Evolutionary conservation across 139 green algal species (phyloP), one percentile per base, ranked within the genome.

Genomic region (Ulvella scutata): DNA sequence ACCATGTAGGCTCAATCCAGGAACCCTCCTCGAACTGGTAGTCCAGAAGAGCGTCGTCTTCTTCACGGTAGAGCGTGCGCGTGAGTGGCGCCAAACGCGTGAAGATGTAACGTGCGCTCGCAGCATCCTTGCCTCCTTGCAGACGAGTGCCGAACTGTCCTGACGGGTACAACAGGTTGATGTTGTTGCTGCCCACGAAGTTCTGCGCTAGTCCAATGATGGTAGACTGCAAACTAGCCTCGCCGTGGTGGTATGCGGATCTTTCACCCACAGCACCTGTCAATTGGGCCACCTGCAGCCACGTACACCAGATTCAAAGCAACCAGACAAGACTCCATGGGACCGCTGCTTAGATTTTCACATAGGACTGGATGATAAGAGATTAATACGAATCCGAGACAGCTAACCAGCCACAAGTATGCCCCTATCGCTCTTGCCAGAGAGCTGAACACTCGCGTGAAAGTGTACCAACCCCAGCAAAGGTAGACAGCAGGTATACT

Each of bases 191-290:
- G 51, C 95, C 95, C 61, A 97, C 90, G 80, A 96, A 99, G 83
- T 97, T 87, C 43, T 80, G 82, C 21, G 93, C 93, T 37, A 98
- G 78, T 72, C 88, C 86, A 23, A 97, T 80, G 75, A 98, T 98
- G 72, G 94, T 96, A 51, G 67, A 76, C 39, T 83, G 75, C 77
- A 99, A 79, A 73, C 81, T 92, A 4, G 84, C 73, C 83, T 99
- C 95, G 72, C 95, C 95, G 81, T 99, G 95, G 82, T 99, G 95
- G 85, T 99, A 99, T n/a, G 94, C 95, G 6, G 90, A 90, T 79
- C 98, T 90, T 83, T 98, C 93, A 2, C 90, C 88, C 31, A 99
- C 94, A 79, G 98, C 98, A 21, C 92, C 95, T 17, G 89, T 83
- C 62, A 99, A 86, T 82, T 99, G 93, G 3, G 88, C 92, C 35